Evolutionary conservation across 2,329 filamentous ascomycete genomes (phyloP).

Genomic region (Talaromyces sp.): DNA sequence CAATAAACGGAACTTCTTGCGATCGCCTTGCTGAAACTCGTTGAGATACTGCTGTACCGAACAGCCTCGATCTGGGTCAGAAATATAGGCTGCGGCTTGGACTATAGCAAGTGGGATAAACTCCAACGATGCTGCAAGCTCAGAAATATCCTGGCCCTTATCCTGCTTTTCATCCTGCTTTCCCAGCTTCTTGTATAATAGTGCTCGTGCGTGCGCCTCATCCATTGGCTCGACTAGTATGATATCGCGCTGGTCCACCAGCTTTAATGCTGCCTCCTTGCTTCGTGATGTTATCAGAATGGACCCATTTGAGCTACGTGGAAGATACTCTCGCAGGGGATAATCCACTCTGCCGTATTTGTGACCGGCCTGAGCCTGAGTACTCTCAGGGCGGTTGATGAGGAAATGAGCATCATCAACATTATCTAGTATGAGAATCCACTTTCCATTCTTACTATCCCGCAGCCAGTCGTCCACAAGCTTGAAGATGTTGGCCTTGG

Average conservation of each 20-base stretch:
- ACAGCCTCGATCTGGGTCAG: slow-evolving; percentile 8
- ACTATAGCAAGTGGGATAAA: neutral
- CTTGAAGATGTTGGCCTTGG: slow-evolving; percentile 31
- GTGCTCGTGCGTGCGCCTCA: slow-evolving; percentile 22
- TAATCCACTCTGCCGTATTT: too few relatives aligned
- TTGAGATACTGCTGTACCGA: slow-evolving; percentile 5
- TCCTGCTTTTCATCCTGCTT: neutral
- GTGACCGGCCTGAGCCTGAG: too few relatives aligned
- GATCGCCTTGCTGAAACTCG: slow-evolving; percentile 26
- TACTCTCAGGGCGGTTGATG: too few relatives aligned
- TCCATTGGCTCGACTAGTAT: slow-evolving; percentile 19
- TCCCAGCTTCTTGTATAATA: slow-evolving; percentile 28
- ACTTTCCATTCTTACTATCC: neutral
- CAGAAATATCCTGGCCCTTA: neutral
- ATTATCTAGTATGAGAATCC: neutral
- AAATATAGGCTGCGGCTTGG: slow-evolving; percentile 31
- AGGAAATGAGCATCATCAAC: neutral
- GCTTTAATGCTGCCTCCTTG: slow-evolving; percentile 13
- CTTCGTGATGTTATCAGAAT: slow-evolving; percentile 13
- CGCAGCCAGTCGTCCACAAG: slow-evolving; percentile 26
- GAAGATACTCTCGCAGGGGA: too few relatives aligned
- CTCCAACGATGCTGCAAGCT: neutral
- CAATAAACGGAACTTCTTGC: too few relatives aligned
- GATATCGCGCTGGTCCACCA: slow-evolving; percentile 9
- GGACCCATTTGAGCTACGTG: too few relatives aligned